These are phyloP conservation scores for Vigna unguiculata DNA, from an alignment of 306 rosid genomes.

Conservation along the genomic window DNA sequence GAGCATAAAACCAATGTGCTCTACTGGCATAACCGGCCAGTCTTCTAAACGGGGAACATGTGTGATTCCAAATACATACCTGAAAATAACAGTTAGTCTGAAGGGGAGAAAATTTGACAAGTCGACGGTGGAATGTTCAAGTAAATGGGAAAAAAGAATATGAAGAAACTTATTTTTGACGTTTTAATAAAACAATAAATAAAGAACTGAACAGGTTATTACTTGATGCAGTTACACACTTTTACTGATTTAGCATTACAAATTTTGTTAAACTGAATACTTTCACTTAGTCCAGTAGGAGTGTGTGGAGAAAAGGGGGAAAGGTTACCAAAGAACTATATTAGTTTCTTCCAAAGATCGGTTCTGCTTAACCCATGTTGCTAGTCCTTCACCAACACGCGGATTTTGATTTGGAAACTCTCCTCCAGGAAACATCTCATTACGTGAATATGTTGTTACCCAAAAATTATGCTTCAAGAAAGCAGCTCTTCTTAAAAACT, in stretches of 20 bases:
- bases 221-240: conserved; percentile 13
- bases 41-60: conserved; percentile 87
- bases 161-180: conserved; percentile 1
- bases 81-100: conserved; percentile 42
- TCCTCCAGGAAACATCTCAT: conserved; percentile 89
- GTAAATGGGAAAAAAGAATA: background rate
- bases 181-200: background rate
- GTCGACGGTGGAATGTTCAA: background rate
- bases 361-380: conserved; percentile 83
- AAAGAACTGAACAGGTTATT: conserved; percentile 4
- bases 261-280: conserved; percentile 22
- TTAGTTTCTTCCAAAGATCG: conserved; percentile 80
- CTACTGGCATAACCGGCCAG: conserved; percentile 98
- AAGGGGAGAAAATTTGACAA: conserved; percentile 9
- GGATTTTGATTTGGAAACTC: conserved; percentile 97
- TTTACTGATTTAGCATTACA: background rate
- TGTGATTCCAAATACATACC: conserved; percentile 88
- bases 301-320: background rate
- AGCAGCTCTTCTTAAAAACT: conserved; percentile 88
- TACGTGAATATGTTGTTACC: conserved; percentile 75
- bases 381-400: conserved; percentile 75
- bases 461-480: conserved; percentile 95
- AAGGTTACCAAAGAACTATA: conserved; percentile 73
- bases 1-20: conserved; percentile 85
- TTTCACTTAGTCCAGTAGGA: background rate